Conservation (phyloP, 768 basidiomycete genomes). For the Lactarius tabidus region DNA sequence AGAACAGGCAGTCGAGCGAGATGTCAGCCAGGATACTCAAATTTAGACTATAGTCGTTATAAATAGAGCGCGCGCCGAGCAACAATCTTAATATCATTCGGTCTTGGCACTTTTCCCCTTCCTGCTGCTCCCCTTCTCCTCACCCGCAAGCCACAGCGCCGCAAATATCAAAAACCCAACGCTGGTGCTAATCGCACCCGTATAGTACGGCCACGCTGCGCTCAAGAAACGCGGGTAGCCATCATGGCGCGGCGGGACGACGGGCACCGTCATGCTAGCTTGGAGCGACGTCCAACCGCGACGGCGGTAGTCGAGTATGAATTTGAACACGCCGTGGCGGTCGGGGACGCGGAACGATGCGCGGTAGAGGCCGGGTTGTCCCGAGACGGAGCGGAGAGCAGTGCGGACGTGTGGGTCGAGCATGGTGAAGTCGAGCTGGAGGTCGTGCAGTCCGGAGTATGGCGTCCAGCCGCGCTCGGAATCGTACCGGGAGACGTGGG, state of each 20-base stretch:
- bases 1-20: too few species aligned
- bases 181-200: constrained; percentile 85
- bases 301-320: constrained; percentile 86
- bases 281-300: constrained; percentile 70
- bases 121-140: constrained; percentile 40
- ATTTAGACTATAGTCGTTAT: too few species aligned
- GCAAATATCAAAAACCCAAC: constrained; percentile 83
- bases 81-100: too few species aligned
- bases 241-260: constrained; percentile 93
- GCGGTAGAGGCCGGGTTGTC: constrained; percentile 63
- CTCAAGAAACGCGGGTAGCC: constrained; percentile 93
- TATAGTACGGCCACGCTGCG: constrained; percentile 95
- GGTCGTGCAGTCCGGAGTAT: constrained; percentile 64
- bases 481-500: constrained; percentile 69
- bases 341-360: constrained; percentile 90
- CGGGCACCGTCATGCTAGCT: constrained; percentile 70
- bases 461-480: constrained; percentile 61
- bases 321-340: constrained; percentile 97
- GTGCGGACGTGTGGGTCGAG: constrained; percentile 94
- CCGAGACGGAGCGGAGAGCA: constrained; percentile 55
- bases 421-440: constrained; percentile 98
- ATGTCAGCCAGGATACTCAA: too few species aligned
- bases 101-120: too few species aligned
- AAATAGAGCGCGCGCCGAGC: too few species aligned
- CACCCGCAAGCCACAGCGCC: constrained; percentile 82